Evolutionary conservation across 2,329 filamentous ascomycete species (phyloP).

Genomic region (Cercospora citrullina): DNA sequence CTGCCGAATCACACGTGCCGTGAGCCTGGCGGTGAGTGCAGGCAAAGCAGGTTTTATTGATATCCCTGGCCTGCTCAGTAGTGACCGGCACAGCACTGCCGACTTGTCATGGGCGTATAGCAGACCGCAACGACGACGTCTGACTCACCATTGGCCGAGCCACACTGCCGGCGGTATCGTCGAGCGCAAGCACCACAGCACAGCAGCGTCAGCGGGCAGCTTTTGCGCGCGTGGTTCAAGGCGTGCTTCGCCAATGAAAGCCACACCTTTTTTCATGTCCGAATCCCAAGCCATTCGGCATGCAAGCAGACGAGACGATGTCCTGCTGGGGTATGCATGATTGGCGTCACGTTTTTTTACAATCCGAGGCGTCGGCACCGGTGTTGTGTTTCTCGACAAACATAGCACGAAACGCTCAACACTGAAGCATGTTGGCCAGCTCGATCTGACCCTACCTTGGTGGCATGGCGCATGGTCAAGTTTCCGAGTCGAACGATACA

Average conservation of each 20-base stretch:
- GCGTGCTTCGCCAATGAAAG: constrained; percentile 10
- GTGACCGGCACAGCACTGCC: constrained; percentile 1
- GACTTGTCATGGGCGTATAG: constrained; percentile 1
- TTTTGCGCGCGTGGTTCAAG: neutral
- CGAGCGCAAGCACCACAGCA: neutral
- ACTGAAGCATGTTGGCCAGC: constrained; percentile 1
- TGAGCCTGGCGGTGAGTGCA: neutral
- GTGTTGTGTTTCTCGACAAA: neutral
- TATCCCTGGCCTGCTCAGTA: neutral
- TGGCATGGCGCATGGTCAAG: neutral
- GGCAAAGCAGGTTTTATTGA: constrained; percentile 6
- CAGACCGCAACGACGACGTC: constrained; percentile 6
- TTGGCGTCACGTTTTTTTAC: neutral
- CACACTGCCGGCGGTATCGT: neutral
- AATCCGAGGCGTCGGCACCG: neutral
- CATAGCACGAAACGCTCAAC: neutral
- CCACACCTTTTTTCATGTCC: neutral
- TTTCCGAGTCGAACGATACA: neutral
- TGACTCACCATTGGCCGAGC: constrained; percentile 9
- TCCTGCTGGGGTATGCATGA: constrained; percentile 3
- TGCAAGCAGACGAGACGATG: constrained; percentile 13
- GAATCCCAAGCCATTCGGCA: constrained; percentile 11
- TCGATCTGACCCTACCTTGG: neutral
- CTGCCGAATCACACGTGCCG: neutral
- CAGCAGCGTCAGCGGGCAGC: constrained; percentile 1